Conservation (phyloP, 768 basidiomycete species). For the Mycena rosella region DNA sequence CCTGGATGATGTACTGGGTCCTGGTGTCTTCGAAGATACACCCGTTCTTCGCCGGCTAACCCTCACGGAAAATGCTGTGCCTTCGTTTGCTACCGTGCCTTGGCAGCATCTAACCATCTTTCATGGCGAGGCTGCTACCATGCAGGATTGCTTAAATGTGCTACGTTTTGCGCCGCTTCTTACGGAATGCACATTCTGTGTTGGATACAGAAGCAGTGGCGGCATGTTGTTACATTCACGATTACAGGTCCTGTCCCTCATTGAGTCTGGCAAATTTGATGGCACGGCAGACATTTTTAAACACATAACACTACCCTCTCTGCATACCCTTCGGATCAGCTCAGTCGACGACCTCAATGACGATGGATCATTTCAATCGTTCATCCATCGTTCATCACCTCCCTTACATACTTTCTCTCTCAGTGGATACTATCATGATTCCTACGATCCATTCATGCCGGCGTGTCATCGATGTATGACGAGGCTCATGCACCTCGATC, state of each 20-base stretch:
- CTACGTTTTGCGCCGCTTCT: not conserved
- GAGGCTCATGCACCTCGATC: not conserved
- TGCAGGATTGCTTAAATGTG: not conserved
- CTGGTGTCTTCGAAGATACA: not conserved
- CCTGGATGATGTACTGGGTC: too few species aligned
- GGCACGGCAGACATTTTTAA: not conserved
- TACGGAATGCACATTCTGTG: not conserved
- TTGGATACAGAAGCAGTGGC: not conserved
- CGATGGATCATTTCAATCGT: not conserved
- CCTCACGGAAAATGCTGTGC: not conserved
- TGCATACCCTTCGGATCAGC: not conserved
- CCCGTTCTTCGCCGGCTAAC: not conserved
- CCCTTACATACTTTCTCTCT: not conserved
- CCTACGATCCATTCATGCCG: not conserved
- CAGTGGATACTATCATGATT: not conserved
- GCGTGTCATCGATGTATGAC: not conserved
- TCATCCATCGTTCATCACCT: too few species aligned
- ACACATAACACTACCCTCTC: not conserved
- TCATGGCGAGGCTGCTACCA: not conserved
- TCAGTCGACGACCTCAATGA: not conserved
- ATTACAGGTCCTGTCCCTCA: not conserved
- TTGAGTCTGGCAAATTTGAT: not conserved
- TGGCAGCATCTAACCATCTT: not conserved
- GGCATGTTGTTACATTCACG: not conserved
- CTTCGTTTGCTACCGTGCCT: not conserved